These are phyloP conservation scores for Bruguiera gymnorhiza DNA, from an alignment of 345 rosid genomes.

Conservation along the genomic window DNA sequence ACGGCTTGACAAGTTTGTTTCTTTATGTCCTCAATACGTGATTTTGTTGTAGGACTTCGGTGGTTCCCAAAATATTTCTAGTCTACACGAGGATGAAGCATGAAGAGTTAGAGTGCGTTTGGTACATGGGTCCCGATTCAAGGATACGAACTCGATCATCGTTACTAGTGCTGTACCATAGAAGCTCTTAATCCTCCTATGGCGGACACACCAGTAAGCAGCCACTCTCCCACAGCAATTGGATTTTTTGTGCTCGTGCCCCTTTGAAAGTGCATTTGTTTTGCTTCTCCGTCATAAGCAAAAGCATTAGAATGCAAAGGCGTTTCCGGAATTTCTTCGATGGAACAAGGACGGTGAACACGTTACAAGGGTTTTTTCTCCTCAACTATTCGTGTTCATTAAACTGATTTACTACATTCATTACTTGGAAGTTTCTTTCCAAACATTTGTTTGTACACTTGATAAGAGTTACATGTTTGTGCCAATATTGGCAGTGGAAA, in stretches of 20 bases:
- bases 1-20: neutral
- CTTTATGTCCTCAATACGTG: neutral
- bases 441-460: too few relatives aligned
- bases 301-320: neutral
- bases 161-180: slow-evolving; percentile 93
- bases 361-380: too few relatives aligned
- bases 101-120: slow-evolving; percentile 56
- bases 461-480: too few relatives aligned
- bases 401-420: too few relatives aligned
- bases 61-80: slow-evolving; percentile 90
- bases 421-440: too few relatives aligned
- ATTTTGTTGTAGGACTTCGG: slow-evolving; percentile 62
- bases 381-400: too few relatives aligned
- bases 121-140: slow-evolving; percentile 63
- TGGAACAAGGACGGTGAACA: too few relatives aligned
- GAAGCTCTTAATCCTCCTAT: slow-evolving; percentile 96
- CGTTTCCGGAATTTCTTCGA: neutral
- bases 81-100: slow-evolving; percentile 83
- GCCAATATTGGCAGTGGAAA: too few relatives aligned
- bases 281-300: neutral
- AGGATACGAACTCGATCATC: slow-evolving; percentile 83
- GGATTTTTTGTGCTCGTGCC: neutral
- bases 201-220: slow-evolving; percentile 90
- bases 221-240: slow-evolving; percentile 1
- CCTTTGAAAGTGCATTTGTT: neutral